phyloP scores from a whole-genome alignment of 768 basidiomycete genomes.

The Piloderma croceum region DNA sequence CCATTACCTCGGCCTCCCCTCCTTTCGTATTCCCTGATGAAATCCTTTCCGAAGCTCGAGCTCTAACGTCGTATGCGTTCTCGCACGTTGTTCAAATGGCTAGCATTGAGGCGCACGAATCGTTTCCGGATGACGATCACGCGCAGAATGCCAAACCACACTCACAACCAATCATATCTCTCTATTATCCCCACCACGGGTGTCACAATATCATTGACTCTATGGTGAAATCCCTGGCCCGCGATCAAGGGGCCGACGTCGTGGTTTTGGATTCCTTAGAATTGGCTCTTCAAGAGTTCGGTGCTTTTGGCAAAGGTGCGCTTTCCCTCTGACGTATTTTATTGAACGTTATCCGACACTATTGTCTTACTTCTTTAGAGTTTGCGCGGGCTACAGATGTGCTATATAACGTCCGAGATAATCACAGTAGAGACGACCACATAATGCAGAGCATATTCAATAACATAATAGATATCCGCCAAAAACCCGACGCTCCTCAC shows the following conservation, averaged over 20 bases:
- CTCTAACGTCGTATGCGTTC: too few relatives aligned
- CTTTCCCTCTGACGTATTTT: background rate
- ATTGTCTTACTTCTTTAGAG: conserved; percentile 1
- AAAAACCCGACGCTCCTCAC: conserved; percentile 1
- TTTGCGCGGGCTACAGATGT: conserved; percentile 9
- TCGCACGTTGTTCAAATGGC: too few relatives aligned
- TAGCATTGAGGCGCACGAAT: too few relatives aligned
- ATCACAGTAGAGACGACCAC: conserved; percentile 3
- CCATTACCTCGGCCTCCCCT: too few relatives aligned
- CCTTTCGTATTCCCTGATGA: too few relatives aligned
- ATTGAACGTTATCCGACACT: conserved; percentile 1
- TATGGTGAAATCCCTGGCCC: conserved; percentile 5
- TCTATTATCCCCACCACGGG: too few relatives aligned
- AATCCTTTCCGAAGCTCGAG: too few relatives aligned
- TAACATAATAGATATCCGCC: conserved; percentile 1
- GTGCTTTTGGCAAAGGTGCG: conserved; percentile 11
- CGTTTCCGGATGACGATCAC: too few relatives aligned
- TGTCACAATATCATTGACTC: too few relatives aligned
- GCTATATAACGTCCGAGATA: conserved; percentile 3
- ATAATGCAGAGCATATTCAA: conserved; percentile 4
- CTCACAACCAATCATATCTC: too few relatives aligned
- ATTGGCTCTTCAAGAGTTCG: conserved; percentile 9
- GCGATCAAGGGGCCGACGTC: conserved; percentile 5
- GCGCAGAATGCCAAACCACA: too few relatives aligned
- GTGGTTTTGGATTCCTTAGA: too few relatives aligned